Percentiles rank a stretch among this genome's conserved stretches.
Conservation (phyloP, 108 stramenopile genomes). For the Cyclotella kingstonii region DNA sequence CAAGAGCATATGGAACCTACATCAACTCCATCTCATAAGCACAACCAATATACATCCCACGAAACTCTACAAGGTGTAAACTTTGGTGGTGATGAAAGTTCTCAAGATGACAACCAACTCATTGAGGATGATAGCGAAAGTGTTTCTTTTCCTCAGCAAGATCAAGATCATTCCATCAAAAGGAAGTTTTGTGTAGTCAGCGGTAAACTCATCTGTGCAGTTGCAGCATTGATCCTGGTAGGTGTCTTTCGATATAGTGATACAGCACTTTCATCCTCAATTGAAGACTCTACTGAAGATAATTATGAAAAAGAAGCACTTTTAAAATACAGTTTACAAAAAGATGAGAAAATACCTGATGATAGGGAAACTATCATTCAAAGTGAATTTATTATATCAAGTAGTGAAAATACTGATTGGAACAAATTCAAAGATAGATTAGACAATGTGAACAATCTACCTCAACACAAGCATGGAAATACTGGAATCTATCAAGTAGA, state of each 20-base stretch:
- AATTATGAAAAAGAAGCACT: conserved; percentile 2
- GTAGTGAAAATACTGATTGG: conserved; percentile 1
- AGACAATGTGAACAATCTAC: not conserved
- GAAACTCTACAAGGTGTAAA: not conserved
- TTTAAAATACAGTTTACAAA: conserved; percentile 19
- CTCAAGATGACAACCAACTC: conserved; percentile 11
- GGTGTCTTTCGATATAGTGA: too few species aligned
- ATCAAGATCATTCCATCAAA: too few species aligned
- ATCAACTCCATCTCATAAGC: not conserved
- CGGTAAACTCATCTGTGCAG: too few species aligned
- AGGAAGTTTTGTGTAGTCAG: too few species aligned
- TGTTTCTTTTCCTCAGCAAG: not conserved
- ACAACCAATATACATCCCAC: too few species aligned
- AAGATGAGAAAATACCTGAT: conserved; percentile 36
- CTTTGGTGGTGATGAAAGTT: not conserved
- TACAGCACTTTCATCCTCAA: not conserved
- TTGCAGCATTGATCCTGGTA: too few species aligned
- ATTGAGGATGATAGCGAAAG: conserved; percentile 5
- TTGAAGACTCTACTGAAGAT: conserved; percentile 14
- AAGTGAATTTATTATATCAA: not conserved
- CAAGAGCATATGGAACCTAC: not conserved
- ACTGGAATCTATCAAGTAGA: conserved; percentile 27
- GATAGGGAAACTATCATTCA: conserved; percentile 27
- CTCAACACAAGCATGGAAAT: conserved; percentile 11
- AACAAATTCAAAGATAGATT: not conserved